A percentile compares a stretch with the other conserved stretches of the same genome.
phyloP scores from a whole-genome alignment of 345 rosid species.

The Sonneratia caseolaris region DNA sequence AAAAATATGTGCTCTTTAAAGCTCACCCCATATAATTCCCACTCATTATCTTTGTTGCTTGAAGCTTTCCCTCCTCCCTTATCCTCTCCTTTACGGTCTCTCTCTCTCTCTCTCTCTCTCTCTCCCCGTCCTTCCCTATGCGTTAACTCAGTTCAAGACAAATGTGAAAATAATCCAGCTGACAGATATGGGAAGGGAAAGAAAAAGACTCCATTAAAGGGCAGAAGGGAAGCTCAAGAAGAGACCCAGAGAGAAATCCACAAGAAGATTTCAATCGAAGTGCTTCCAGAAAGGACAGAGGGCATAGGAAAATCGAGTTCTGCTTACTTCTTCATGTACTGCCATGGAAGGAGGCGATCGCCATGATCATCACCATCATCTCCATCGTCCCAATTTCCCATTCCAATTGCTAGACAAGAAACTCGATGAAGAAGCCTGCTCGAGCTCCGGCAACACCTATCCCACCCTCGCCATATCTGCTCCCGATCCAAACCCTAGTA shows the following conservation, averaged over 20 bases:
- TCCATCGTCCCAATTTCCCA: conserved; percentile 61
- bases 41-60: conserved; percentile 78
- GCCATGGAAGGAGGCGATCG: conserved; percentile 59
- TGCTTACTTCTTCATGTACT: conserved; percentile 6
- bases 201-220: conserved; percentile 1
- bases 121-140: conserved; percentile 5
- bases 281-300: not conserved
- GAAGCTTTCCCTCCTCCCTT: conserved; percentile 24
- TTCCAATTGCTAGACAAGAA: conserved; percentile 77
- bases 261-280: not conserved
- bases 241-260: not conserved
- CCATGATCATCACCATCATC: conserved; percentile 43
- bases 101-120: conserved; percentile 6
- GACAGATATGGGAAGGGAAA: not conserved
- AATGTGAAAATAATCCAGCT: conserved; percentile 8
- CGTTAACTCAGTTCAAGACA: conserved; percentile 5
- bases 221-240: not conserved
- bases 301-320: not conserved
- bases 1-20: conserved; percentile 32
- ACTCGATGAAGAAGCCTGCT: conserved; percentile 55
- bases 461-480: conserved; percentile 36
- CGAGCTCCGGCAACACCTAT: conserved; percentile 44
- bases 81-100: conserved; percentile 3
- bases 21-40: conserved; percentile 76
- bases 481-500: conserved; percentile 14